Evolutionary conservation across 164 flowering plant genomes (phyloP), one percentile per base, ranked within the genome.

Genomic region (Paratinospora sagittata): DNA sequence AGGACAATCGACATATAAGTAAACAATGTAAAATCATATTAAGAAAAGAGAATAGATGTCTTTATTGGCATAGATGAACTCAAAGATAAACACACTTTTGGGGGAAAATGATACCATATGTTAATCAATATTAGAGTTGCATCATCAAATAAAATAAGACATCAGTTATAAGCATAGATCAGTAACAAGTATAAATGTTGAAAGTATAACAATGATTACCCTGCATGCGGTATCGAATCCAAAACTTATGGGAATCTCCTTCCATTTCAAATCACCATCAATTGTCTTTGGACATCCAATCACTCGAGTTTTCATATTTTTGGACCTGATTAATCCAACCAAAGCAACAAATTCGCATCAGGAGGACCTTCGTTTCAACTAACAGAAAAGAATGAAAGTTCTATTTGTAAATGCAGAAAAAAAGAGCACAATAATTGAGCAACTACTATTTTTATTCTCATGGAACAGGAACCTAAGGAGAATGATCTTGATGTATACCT

Each of bases 191-290:
- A 0, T 27, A 30, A 0, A 6, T 7, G 24, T 6, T 37, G 6
- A 24, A 72, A 37, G 30, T 27, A 36, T 63, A 13, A 67, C 17
- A n/a, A 24, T 27, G 55, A 26, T 83, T 67, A 92, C 97, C 97
- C 85, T 92, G 92, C 97, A 90, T 17, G 97, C 97, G 65, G 97
- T 92, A 75, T 92, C 97, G 82, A 92, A 92, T 43, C 97, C 97
- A 84, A 90, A 92, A 84, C 97, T 92, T 27, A 82, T 70, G 6
- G 97, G 97, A 27, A 92, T 96, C 78, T 92, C 97, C 77, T 90
- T 90, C 86, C 87, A 80, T 83, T 92, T 92, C 76, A 92, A 76
- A 77, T 92, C 97, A 81, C 97, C 97, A 79, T 92, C 97, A 84
- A 92, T 92, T 36, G 96, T 92, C 83, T 90, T 90, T 39, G 97